These are phyloP conservation scores for Metschnikowia baotianmanensis DNA, from an alignment of 805 yeast genomes.

Conservation along the genomic window DNA sequence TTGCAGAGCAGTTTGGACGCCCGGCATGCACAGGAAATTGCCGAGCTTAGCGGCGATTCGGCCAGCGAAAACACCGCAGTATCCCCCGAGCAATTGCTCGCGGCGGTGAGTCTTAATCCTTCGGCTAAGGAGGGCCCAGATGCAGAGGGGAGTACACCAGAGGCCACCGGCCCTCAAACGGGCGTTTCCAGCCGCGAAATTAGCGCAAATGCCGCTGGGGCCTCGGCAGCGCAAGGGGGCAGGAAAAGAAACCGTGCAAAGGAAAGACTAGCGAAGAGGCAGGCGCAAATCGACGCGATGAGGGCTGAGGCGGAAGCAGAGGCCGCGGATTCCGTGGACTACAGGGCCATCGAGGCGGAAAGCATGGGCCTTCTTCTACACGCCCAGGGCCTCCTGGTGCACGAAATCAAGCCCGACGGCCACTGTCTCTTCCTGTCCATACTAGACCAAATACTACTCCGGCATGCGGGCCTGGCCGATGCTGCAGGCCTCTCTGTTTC, in stretches of 20 bases:
- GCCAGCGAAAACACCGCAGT: constrained; percentile 29
- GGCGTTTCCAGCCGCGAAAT: neutral
- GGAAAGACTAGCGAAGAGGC: constrained; percentile 75
- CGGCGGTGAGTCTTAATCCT: constrained; percentile 10
- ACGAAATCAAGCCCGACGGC: constrained; percentile 87
- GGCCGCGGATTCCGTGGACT: constrained; percentile 63
- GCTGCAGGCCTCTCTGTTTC: constrained; percentile 33
- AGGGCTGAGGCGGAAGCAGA: constrained; percentile 69
- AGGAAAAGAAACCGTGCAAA: constrained; percentile 74
- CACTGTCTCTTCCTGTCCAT: constrained; percentile 89
- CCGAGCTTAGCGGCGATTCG: constrained; percentile 16
- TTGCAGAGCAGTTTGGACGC: constrained; percentile 55
- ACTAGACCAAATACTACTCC: constrained; percentile 64
- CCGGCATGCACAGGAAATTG: constrained; percentile 55
- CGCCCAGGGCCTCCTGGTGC: constrained; percentile 47
- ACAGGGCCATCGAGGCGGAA: constrained; percentile 68
- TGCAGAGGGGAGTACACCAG: neutral
- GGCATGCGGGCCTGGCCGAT: constrained; percentile 39
- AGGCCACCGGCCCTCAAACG: neutral
- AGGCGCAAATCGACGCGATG: constrained; percentile 61
- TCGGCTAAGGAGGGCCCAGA: constrained; percentile 2
- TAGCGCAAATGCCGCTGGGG: neutral
- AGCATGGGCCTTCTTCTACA: constrained; percentile 55
- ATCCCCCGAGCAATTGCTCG: constrained; percentile 63
- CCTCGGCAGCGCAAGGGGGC: constrained; percentile 23